Percentiles rank a stretch among this genome's conserved stretches.
phyloP scores from a whole-genome alignment of 2,329 filamentous ascomycete species.

The Alternaria dauci region DNA sequence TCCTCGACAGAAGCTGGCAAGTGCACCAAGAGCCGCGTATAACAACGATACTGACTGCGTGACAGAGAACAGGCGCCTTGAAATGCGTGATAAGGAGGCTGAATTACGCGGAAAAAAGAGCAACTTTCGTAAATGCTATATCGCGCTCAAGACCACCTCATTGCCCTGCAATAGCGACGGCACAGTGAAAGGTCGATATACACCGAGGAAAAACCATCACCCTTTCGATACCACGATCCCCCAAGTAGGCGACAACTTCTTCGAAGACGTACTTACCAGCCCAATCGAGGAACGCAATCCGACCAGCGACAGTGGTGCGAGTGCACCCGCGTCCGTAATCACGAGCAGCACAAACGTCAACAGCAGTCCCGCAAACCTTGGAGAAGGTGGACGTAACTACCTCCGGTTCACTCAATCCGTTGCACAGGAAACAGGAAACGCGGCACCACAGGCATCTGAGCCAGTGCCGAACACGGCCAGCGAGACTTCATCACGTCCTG shows the following conservation, averaged over 20 bases:
- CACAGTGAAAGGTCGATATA: background rate
- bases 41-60: background rate
- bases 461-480: background rate
- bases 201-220: constrained; percentile 10
- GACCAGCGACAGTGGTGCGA: background rate
- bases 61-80: constrained; percentile 2
- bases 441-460: background rate
- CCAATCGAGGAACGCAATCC: background rate
- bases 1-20: constrained; percentile 1
- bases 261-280: constrained; percentile 17
- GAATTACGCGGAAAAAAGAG: constrained; percentile 4
- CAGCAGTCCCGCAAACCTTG: background rate
- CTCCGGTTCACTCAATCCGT: background rate
- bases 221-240: constrained; percentile 18
- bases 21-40: background rate
- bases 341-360: background rate
- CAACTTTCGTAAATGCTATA: constrained; percentile 22
- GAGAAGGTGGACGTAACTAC: background rate
- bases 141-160: constrained; percentile 15
- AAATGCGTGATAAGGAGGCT: background rate
- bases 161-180: constrained; percentile 20
- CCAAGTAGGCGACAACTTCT: constrained; percentile 23
- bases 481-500: background rate
- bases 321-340: background rate
- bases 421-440: background rate